Evolutionary conservation across 305 asterid genomes (phyloP).

Genomic region (Plantago lanceolata): DNA sequence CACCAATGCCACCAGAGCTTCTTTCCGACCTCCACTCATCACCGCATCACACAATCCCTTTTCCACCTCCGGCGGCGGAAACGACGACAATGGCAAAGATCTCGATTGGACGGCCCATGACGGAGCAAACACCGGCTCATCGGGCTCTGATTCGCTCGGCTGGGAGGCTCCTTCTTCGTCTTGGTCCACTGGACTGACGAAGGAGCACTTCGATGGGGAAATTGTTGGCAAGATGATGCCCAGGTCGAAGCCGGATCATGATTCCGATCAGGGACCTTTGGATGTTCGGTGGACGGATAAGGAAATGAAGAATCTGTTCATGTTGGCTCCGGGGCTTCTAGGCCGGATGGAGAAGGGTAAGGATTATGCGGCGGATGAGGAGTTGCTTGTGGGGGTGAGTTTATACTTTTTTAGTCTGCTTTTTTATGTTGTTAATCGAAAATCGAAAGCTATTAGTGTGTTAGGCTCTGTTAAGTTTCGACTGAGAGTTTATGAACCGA

Average conservation of each 20-base stretch:
- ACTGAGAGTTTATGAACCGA: too few species aligned
- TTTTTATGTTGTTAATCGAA: too few species aligned
- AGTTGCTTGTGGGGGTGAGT: too few species aligned
- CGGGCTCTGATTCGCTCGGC: slow-evolving; percentile 39
- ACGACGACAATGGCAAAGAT: slow-evolving; percentile 6
- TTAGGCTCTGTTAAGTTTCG: too few species aligned
- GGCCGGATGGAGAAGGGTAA: too few species aligned
- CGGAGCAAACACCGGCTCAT: slow-evolving; percentile 34
- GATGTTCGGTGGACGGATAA: too few species aligned
- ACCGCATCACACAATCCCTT: slow-evolving; percentile 29
- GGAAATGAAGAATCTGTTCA: too few species aligned
- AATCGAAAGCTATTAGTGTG: too few species aligned
- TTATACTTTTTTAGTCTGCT: too few species aligned
- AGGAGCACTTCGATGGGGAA: slow-evolving; percentile 85
- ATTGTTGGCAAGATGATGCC: slow-evolving; percentile 52
- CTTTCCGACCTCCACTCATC: slow-evolving; percentile 19
- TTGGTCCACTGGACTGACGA: slow-evolving; percentile 90
- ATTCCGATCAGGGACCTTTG: background rate
- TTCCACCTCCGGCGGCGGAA: slow-evolving; percentile 28
- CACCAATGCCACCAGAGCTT: slow-evolving; percentile 19
- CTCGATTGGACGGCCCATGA: slow-evolving; percentile 43
- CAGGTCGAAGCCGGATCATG: slow-evolving; percentile 25
- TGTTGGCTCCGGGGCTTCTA: too few species aligned
- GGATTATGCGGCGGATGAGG: too few species aligned
- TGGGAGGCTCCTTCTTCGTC: slow-evolving; percentile 71